These are phyloP conservation scores for Spathaspora girioi DNA, from an alignment of 805 yeast species.

Conservation along the genomic window DNA sequence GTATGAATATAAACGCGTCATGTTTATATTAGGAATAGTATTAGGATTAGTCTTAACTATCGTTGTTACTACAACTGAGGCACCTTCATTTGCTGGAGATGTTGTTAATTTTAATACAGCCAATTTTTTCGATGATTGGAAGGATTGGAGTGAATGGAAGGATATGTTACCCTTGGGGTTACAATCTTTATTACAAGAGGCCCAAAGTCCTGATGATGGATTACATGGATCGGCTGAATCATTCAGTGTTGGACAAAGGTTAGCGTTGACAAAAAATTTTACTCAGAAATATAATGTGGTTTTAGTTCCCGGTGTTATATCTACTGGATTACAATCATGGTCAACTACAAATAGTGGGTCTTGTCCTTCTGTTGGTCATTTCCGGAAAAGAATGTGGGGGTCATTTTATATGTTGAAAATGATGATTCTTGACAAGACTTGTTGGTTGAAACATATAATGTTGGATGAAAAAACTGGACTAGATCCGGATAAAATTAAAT, in stretches of 20 bases:
- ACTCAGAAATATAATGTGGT: constrained; percentile 72
- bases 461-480: constrained; percentile 88
- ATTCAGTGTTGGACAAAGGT: constrained; percentile 77
- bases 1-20: constrained; percentile 52
- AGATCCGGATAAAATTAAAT: constrained; percentile 78
- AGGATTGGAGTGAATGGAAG: constrained; percentile 50
- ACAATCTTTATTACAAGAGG: constrained; percentile 54
- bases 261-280: constrained; percentile 50
- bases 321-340: constrained; percentile 96
- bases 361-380: constrained; percentile 81
- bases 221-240: constrained; percentile 66
- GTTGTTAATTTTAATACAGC: constrained; percentile 57
- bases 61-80: constrained; percentile 44
- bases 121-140: constrained; percentile 63
- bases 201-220: constrained; percentile 31
- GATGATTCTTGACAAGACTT: constrained; percentile 85
- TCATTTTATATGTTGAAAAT: constrained; percentile 91
- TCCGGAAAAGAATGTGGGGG: constrained; percentile 94
- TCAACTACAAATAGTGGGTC: constrained; percentile 68
- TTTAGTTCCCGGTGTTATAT: constrained; percentile 93
- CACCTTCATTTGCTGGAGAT: constrained; percentile 40
- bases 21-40: constrained; percentile 68
- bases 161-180: constrained; percentile 67
- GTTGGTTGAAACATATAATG: constrained; percentile 92
- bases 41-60: constrained; percentile 66